A percentile compares a stretch with the other conserved stretches of the same genome.
Conservation (phyloP, 768 basidiomycete species). For the Lactarius pseudohatsudake region DNA sequence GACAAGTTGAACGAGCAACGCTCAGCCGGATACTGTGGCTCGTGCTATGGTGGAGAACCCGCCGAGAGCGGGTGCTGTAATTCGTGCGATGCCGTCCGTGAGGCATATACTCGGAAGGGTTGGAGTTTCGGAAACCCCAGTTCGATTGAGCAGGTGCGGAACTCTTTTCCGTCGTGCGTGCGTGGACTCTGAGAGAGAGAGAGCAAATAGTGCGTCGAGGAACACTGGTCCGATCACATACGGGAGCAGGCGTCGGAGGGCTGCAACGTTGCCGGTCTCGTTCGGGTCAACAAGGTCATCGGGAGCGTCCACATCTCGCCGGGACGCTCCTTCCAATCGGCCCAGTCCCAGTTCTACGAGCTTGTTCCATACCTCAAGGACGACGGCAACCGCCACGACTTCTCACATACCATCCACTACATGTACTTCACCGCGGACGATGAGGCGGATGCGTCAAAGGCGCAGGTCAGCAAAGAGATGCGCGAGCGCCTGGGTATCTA, state of each 20-base stretch:
- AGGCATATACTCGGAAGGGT: slow-evolving; percentile 85
- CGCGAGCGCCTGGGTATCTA: slow-evolving; percentile 70
- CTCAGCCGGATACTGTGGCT: slow-evolving; percentile 79
- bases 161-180: neutral
- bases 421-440: slow-evolving; percentile 83
- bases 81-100: slow-evolving; percentile 91
- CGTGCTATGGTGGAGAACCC: slow-evolving; percentile 87
- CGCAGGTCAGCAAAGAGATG: slow-evolving; percentile 58
- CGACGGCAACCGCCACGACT: slow-evolving; percentile 87
- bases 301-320: slow-evolving; percentile 95
- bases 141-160: slow-evolving; percentile 82
- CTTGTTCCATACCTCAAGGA: slow-evolving; percentile 94
- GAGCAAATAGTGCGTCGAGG: slow-evolving; percentile 73
- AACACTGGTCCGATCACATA: slow-evolving; percentile 94
- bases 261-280: slow-evolving; percentile 87
- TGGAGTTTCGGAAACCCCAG: slow-evolving; percentile 96
- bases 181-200: neutral
- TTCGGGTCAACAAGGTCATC: slow-evolving; percentile 95
- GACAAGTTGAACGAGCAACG: slow-evolving; percentile 71
- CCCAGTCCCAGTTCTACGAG: slow-evolving; percentile 75
- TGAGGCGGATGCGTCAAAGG: slow-evolving; percentile 72
- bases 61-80: slow-evolving; percentile 89
- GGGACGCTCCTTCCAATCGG: slow-evolving; percentile 91
- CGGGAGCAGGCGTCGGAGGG: slow-evolving; percentile 92
- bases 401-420: slow-evolving; percentile 82